Base-by-base conservation (phyloP, 345 rosid species). In the Hibiscus trionum region DNA sequence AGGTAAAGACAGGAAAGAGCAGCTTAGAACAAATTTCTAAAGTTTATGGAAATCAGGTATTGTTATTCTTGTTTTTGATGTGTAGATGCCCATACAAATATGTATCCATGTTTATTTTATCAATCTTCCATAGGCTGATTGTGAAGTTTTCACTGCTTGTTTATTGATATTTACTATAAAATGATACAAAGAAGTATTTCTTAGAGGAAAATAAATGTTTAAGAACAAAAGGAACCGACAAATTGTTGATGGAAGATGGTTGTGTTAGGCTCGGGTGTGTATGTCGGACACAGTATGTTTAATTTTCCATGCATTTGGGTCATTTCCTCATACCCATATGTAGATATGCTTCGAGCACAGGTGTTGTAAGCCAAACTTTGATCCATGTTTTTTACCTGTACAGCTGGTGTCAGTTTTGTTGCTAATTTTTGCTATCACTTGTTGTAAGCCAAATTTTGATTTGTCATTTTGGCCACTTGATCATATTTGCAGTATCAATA, bases 1-100 rank as follows among this genome's bases (percentile, higher is more conserved):
- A 95, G 99, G 88, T 81, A 67, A 95, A 89, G 78, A 86, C 90
- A 21, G 94, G 96, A 71, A 90, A 88, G 75, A 95, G 88, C 77
- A 92, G 98, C 86, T 82, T 95, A 77, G 96, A 95, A 80, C 91
- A 88, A 80, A 93, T 95, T 80, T 92, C 98, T 59, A 88, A 87
- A 84, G 93, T 95, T 49, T 93, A 95, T 71, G 99, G 99, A 66
- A 95, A 89, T 72, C 99, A 95, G 93, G 99, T 95, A 83, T 53
- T 71, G 66, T 17, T 56, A n/a, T 52, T 69, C 56, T 70, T 16
- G 62, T 76, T 17, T 46, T 66, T 66, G 62, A 19, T 72, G 50
- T 47, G 52, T 65, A 17, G 15, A 62, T 52, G 8, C 19, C 15
- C 10, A 0, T 5, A 50, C 17, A 55, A 17, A 33, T 19, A 33